Evolutionary conservation across 1,284 basidiomycete species (phyloP).

Genomic region (Phylloboletellus chloephorus): DNA sequence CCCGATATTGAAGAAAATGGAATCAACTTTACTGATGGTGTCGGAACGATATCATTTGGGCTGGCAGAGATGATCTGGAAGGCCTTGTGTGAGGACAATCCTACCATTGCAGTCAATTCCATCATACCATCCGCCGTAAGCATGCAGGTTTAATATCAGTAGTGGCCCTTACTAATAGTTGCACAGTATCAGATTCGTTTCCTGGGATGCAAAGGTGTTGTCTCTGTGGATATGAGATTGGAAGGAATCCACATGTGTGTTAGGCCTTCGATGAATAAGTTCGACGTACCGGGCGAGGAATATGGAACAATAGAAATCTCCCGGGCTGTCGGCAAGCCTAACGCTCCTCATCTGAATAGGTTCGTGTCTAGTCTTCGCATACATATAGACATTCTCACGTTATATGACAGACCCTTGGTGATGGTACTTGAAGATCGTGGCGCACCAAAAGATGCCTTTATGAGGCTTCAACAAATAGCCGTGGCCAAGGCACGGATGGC

Average conservation of each 20-base stretch:
- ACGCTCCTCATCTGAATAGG: constrained; percentile 60
- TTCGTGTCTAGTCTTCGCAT: constrained; percentile 24
- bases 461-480: constrained; percentile 50
- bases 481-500: constrained; percentile 51
- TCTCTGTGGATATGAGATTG: constrained; percentile 56
- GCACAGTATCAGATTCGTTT: constrained; percentile 70
- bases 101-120: constrained; percentile 30
- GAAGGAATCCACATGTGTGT: constrained; percentile 52
- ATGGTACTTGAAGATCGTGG: constrained; percentile 67
- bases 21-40: constrained; percentile 66
- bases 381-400: constrained; percentile 3
- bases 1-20: constrained; percentile 44
- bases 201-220: constrained; percentile 72
- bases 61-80: constrained; percentile 57
- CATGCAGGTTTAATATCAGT: constrained; percentile 8
- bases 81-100: constrained; percentile 43
- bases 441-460: constrained; percentile 48
- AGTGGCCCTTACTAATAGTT: constrained; percentile 1
- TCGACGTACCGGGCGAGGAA: constrained; percentile 44
- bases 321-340: constrained; percentile 51
- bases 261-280: constrained; percentile 72
- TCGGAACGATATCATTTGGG: constrained; percentile 64
- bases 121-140: constrained; percentile 57
- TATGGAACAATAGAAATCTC: constrained; percentile 67
- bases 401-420: constrained; percentile 48